These are phyloP conservation scores for Collariella sp. DNA, from an alignment of 495 filamentous ascomycete species.

Conservation along the genomic window DNA sequence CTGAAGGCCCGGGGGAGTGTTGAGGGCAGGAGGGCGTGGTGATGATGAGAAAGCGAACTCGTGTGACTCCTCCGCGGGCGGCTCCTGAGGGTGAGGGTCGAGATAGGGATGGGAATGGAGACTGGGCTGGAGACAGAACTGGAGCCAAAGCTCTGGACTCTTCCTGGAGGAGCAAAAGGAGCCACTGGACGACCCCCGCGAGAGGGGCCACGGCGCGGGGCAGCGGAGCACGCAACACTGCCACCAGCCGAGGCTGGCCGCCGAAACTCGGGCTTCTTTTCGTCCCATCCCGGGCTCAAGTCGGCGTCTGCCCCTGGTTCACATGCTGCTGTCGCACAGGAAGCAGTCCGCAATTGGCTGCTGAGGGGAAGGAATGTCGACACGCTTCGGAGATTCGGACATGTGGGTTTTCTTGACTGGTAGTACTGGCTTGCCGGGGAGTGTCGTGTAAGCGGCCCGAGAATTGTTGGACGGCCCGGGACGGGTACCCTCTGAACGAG, in stretches of 20 bases:
- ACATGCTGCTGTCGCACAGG: not conserved
- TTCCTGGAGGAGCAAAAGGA: not conserved
- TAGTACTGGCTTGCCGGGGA: not conserved
- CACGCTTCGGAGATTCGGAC: not conserved
- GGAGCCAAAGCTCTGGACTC: no score
- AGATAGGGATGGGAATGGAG: not conserved
- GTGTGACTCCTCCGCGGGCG: slow-evolving; percentile 1
- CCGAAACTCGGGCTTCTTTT: slow-evolving; percentile 6
- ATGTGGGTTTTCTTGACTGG: not conserved
- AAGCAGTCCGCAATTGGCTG: not conserved
- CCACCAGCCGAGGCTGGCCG: slow-evolving; percentile 11
- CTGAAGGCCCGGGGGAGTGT: slow-evolving; percentile 22
- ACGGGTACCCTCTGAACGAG: slow-evolving; percentile 3
- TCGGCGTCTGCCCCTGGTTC: slow-evolving; percentile 6
- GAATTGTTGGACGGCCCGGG: not conserved
- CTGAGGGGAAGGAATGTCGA: not conserved
- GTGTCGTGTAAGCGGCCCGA: not conserved
- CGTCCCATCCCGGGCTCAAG: not conserved
- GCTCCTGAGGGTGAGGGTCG: not conserved
- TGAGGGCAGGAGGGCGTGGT: not conserved
- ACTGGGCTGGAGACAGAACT: not conserved
- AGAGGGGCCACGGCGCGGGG: slow-evolving; percentile 12
- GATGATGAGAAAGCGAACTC: slow-evolving; percentile 8
- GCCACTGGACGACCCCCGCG: no score
- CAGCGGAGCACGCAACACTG: slow-evolving; percentile 14